Base-by-base conservation (phyloP, 345 rosid species). In the Sisymbrium irio region DNA sequence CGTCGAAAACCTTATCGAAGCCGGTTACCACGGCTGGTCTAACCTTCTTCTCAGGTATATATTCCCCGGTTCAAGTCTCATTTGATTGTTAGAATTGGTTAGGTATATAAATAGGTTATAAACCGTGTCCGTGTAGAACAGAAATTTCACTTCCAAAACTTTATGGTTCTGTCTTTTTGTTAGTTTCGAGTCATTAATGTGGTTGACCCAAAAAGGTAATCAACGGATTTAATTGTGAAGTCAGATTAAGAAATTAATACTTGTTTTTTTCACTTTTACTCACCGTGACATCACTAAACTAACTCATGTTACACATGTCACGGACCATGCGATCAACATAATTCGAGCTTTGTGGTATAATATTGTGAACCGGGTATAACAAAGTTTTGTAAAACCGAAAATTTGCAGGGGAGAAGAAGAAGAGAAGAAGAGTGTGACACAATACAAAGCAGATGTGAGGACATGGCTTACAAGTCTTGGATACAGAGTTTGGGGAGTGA, bases 11-110 rank as follows among this genome's bases (percentile, higher is more conserved):
- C 98, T 90, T 47, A 84, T 93, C 71, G 62, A 77, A 19, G 96
- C 40, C 19, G 98, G 98, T 17, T 90, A 84, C 77, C 89, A 93
- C 62, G 88, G 97, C 54, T 93, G 98, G 98, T 50, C 88, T 53
- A 46, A 79, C 63, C 93, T 93, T 32, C 59, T 82, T 9, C 72
- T 93, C 55, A 90, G 97, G 95, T 87, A 86, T 33, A 8, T 42
- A 37, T 9, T 50, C 0, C 25, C 36, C 58, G 69, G 51, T 46
- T 46, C 51, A 7, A 15, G 10, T 15, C 49, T 7, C 47, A 13
- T 35, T 35, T 35, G 37, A 35, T 47, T 18, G 53, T 19, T 47
- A 9, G 9, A 9, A 46, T 8, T 46, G 12, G 17, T 8, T 45
- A 45, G 20, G 50, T 44, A 44, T 44, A 44, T n/a, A 14, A 42